Evolutionary conservation across 768 basidiomycete genomes (phyloP), one percentile per base, ranked within the genome.

Genomic region (Amyloporia xantha): DNA sequence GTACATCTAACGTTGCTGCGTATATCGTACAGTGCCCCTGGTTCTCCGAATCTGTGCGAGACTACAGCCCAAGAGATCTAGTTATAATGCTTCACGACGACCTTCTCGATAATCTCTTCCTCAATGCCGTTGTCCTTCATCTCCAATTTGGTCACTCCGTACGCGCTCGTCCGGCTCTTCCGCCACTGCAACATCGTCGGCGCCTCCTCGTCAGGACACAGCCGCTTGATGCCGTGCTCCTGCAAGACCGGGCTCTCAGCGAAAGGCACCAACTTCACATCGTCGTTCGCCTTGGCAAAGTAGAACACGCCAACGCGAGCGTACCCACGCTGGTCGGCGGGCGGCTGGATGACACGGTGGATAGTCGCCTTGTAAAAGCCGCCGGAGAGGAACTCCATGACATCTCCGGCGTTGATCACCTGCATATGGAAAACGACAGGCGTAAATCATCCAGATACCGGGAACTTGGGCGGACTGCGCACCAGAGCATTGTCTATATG

Each of bases 401-500:
- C 54, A 40, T 69, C 67, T 2, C 68, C 67, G 23, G 62, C 65
- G 42, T 69, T 68, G 45, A 69, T 55, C 36, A 68, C 61, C 81
- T 81, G 39, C 5, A 19, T 2, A 6, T 9, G 20, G 33, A 3
- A 12, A 19, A 4, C 9, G 4, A 15, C 27, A 45, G 11, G 27
- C 26, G 4, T 55, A 39, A 70, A 51, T 60, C 63, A 69, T n/a
- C 64, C 62, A 25, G 65, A 61, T 9, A 55, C 62, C 23, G 61
- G 59, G 21, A 60, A n/a, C n/a, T n/a, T n/a, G n/a, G n/a, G n/a
- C n/a, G n/a, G n/a, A n/a, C n/a, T n/a, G 20, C 20, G 47, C 50
- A 81, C 79, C 23, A 82, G 62, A 0, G 78, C 79, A 48, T 81
- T 77, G 6, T 78, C 75, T 7, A 80, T 68, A 50, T 82, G 79